phyloP scores from a whole-genome alignment of 306 rosid genomes.

The Prunus padus region DNA sequence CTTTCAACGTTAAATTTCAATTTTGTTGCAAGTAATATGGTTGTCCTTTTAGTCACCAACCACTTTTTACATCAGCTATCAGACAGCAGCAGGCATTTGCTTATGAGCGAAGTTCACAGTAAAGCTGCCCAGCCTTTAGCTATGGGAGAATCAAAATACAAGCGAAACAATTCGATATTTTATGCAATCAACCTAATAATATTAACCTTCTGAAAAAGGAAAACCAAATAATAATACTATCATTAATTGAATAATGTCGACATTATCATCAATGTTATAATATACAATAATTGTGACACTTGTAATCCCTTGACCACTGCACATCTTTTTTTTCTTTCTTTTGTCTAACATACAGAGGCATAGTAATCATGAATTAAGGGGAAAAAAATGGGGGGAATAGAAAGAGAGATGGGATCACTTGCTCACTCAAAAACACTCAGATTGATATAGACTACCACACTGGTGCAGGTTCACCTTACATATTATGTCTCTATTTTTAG shows the following conservation, averaged over 20 bases:
- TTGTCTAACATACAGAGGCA: not conserved
- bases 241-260: constrained; percentile 1
- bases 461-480: constrained; percentile 10
- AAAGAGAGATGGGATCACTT: not conserved
- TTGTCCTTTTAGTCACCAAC: too few species aligned
- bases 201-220: not conserved
- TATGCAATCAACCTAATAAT: too few species aligned
- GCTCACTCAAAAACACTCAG: not conserved
- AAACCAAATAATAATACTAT: not conserved
- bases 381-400: too few species aligned
- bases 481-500: constrained; percentile 80
- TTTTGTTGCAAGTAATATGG: too few species aligned
- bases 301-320: not conserved
- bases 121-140: not conserved
- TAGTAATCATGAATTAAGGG: too few species aligned
- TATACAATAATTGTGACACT: constrained; percentile 4
- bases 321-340: not conserved
- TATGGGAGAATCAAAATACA: not conserved
- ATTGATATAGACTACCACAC: not conserved
- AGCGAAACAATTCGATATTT: too few species aligned
- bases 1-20: too few species aligned
- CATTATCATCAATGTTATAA: not conserved
- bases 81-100: too few species aligned
- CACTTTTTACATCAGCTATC: too few species aligned
- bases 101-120: too few species aligned